Evolutionary conservation across 495 filamentous ascomycete species (phyloP).

Genomic region (Cercophora samala): DNA sequence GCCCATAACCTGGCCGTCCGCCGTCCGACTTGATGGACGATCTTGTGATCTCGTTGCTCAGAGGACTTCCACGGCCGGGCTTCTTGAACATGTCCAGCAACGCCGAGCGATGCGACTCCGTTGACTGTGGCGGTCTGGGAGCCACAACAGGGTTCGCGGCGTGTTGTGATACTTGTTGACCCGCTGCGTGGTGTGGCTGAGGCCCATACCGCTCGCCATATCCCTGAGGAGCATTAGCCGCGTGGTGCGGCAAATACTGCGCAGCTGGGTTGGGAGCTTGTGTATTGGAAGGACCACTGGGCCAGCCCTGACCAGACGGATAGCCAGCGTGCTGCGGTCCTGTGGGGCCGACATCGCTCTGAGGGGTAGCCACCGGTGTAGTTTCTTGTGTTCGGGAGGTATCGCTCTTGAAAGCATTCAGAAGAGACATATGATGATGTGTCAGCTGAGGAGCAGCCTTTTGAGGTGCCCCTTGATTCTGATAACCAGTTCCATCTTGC

Average conservation of each 20-base stretch:
- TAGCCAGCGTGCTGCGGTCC: constrained; percentile 21
- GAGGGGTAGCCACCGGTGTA: constrained; percentile 16
- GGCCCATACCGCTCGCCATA: background rate
- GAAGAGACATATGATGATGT: constrained; percentile 58
- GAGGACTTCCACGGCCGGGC: constrained; percentile 24
- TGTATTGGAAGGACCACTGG: constrained; percentile 5
- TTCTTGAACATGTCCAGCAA: constrained; percentile 52
- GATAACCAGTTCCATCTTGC: constrained; percentile 48
- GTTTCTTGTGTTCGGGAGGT: constrained; percentile 16
- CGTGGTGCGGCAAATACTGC: constrained; percentile 25
- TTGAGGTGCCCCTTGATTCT: constrained; percentile 44
- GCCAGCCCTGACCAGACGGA: constrained; percentile 19
- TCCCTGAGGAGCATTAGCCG: constrained; percentile 12
- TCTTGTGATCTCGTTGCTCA: constrained; percentile 27
- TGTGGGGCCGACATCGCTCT: constrained; percentile 15
- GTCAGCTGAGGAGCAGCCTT: constrained; percentile 57
- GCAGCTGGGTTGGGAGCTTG: constrained; percentile 24
- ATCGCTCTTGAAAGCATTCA: constrained; percentile 60
- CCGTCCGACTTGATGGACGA: constrained; percentile 6
- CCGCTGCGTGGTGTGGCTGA: background rate
- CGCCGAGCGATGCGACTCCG: constrained; percentile 44
- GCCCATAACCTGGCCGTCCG: constrained; percentile 2
- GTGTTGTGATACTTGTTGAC: constrained; percentile 3
- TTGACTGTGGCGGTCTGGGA: constrained; percentile 30
- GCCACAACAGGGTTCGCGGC: constrained; percentile 9